Base-by-base conservation (phyloP, 139 green algal genomes). In the Chlorella sorokiniana region DNA sequence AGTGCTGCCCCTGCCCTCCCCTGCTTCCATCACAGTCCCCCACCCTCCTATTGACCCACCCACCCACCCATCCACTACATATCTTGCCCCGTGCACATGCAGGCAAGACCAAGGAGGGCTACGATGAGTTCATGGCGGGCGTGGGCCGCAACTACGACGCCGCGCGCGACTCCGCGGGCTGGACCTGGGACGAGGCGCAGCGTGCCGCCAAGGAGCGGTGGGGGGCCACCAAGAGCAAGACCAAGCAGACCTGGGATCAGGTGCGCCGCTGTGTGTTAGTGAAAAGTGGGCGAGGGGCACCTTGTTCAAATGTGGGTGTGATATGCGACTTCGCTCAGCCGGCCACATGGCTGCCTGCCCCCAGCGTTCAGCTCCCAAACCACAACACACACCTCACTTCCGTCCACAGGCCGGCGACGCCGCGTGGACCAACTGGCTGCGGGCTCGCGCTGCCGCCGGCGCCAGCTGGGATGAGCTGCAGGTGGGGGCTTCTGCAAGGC, bases 91-190 rank as follows among this genome's bases (percentile, higher is more conserved):
- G n/a, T 16, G 16, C 67, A 18, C 64, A 35, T 62, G 68, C 79
- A 84, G 79, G 79, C 59, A 74, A 59, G 61, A 78, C 51, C 73
- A 65, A 86, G 56, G 62, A 82, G 35, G 82, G 82, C 16, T 86
- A 86, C 37, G 37, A 82, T 0, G 65, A 81, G 14, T 86, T 86
- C 35, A 52, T 83, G 51, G 16, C 69, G 0, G 4, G 11, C 4
- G 83, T 40, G 25, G 81, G 76, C 67, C 14, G 68, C 10, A 70
- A 62, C 62, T 87, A 71, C 18, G 48, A 29, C 25, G 22, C 3
- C 14, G 83, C 83, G 0, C 42, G 67, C 29, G 75, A 83, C 64
- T 78, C 51, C 4, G 79, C 78, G 1, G 78, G 78, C 37, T 77
- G 45, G 51, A 80, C 45, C 78, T 86, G 73, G 73, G 82, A 80